Evolutionary conservation across 805 yeast genomes (phyloP).

Genomic region (Metschnikowia similis): DNA sequence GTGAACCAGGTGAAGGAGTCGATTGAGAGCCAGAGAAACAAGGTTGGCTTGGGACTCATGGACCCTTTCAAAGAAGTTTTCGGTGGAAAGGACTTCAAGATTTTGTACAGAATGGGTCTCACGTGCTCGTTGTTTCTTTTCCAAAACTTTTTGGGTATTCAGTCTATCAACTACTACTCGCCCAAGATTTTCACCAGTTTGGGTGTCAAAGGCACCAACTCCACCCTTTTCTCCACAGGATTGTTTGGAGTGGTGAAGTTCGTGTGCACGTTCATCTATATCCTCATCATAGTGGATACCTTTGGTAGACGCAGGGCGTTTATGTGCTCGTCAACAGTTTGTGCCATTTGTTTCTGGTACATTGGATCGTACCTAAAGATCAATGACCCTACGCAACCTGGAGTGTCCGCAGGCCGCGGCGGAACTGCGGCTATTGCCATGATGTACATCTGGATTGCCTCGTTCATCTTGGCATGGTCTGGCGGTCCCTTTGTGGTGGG

Average conservation of each 20-base stretch:
- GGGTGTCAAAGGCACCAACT: conserved; percentile 36
- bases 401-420: conserved; percentile 33
- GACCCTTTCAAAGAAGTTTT: conserved; percentile 33
- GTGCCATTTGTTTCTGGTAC: conserved; percentile 37
- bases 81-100: conserved; percentile 20
- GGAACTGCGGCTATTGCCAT: conserved; percentile 37
- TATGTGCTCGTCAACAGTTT: conserved; percentile 31
- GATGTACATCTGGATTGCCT: conserved; percentile 41
- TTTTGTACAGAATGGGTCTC: conserved; percentile 27
- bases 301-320: conserved; percentile 34
- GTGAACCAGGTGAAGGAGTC: conserved; percentile 34
- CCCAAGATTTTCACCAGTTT: conserved; percentile 32
- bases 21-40: conserved; percentile 24
- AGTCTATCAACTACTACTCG: conserved; percentile 37
- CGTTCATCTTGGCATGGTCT: conserved; percentile 38
- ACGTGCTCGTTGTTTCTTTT: conserved; percentile 32
- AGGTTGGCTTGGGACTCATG: conserved; percentile 31
- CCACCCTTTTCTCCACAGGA: conserved; percentile 37
- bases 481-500: conserved; percentile 41
- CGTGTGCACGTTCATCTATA: conserved; percentile 31
- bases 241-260: conserved; percentile 39
- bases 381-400: conserved; percentile 31
- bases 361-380: conserved; percentile 34
- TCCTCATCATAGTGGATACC: conserved; percentile 32
- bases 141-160: conserved; percentile 39